phyloP scores from a whole-genome alignment of 2,329 filamentous ascomycete species.

The Aspergillus sp. region DNA sequence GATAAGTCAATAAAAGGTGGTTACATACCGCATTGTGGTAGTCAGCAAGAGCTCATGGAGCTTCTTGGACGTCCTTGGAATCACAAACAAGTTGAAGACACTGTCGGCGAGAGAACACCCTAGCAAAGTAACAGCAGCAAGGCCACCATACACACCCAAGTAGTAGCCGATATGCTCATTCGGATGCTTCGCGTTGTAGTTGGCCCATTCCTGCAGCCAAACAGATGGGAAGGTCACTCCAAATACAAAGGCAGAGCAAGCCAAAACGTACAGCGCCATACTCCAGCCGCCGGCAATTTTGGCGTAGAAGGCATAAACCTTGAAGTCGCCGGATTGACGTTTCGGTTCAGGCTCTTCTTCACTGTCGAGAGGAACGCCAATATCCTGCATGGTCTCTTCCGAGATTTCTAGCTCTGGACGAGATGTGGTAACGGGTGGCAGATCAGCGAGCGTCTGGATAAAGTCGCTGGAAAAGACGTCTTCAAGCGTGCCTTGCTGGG shows the following conservation, averaged over 20 bases:
- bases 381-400: no score
- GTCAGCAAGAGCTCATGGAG: conserved; percentile 15
- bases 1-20: conserved; percentile 1
- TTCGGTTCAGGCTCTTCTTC: no score
- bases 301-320: no score
- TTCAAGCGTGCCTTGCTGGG: no score
- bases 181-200: conserved; percentile 27
- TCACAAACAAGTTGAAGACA: conserved; percentile 13
- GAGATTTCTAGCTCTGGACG: no score
- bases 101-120: background rate
- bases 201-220: conserved; percentile 38
- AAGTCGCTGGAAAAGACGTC: no score
- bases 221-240: conserved; percentile 12
- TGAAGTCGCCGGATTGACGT: no score
- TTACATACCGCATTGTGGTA: conserved; percentile 10
- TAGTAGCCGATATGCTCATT: conserved; percentile 28
- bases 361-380: no score
- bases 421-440: no score
- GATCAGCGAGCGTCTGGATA: no score
- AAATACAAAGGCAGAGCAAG: background rate
- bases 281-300: no score
- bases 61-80: conserved; percentile 11
- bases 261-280: background rate
- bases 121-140: conserved; percentile 2
- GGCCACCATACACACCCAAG: conserved; percentile 17